These are phyloP conservation scores for Vanrija sp. DNA, from an alignment of 1,284 basidiomycete species.

Conservation along the genomic window DNA sequence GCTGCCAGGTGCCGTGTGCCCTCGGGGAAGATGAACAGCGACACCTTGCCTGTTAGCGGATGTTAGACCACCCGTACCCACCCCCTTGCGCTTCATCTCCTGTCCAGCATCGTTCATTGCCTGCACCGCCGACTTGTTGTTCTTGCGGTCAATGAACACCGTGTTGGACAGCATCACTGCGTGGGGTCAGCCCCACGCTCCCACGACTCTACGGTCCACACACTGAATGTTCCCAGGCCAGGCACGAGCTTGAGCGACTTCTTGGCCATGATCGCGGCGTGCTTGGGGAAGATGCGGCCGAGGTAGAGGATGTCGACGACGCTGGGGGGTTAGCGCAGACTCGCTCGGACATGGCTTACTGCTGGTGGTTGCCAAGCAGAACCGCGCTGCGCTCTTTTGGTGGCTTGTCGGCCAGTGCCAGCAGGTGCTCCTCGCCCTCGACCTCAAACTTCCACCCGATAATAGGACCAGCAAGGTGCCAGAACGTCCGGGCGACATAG, in stretches of 20 bases:
- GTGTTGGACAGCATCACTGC: conserved; percentile 78
- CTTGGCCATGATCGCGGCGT: conserved; percentile 90
- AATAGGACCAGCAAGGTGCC: conserved; percentile 63
- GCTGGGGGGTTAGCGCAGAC: conserved; percentile 38
- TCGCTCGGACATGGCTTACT: conserved; percentile 27
- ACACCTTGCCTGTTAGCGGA: conserved; percentile 54
- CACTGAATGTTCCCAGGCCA: conserved; percentile 78
- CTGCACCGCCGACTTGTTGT: conserved; percentile 67
- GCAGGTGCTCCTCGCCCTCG: conserved; percentile 79
- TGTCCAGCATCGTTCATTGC: conserved; percentile 79
- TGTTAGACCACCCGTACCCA: conserved; percentile 66
- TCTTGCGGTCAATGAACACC: conserved; percentile 88
- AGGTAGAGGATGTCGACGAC: conserved; percentile 84
- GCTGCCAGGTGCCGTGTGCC: conserved; percentile 75
- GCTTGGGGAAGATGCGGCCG: conserved; percentile 80
- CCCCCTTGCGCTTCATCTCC: conserved; percentile 67
- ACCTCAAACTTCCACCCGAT: conserved; percentile 72
- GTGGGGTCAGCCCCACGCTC: background rate
- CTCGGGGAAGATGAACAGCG: conserved; percentile 89
- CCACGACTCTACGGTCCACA: conserved; percentile 17
- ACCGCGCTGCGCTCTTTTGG: conserved; percentile 50
- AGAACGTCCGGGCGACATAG: conserved; percentile 81
- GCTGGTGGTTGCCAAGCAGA: conserved; percentile 90
- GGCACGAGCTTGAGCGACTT: conserved; percentile 82
- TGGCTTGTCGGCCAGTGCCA: conserved; percentile 54